Base-by-base conservation (phyloP, 176 grass and related monocot genomes). In the Pontederia paniculata region DNA sequence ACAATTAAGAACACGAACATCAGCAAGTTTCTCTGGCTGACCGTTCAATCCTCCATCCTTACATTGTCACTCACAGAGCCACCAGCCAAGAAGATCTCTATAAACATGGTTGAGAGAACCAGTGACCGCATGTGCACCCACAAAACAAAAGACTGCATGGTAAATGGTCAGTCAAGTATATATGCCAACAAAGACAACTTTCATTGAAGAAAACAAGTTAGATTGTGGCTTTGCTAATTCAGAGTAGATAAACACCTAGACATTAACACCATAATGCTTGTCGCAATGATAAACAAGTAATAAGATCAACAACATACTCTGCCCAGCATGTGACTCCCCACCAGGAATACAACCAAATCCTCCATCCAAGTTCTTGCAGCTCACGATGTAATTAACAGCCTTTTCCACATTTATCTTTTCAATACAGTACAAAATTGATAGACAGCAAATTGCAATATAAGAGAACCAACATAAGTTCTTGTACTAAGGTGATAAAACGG, bases 1-100 rank as follows among this genome's bases (percentile, higher is more conserved):
- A n/a, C n/a, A n/a, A n/a, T n/a, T n/a, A n/a, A n/a, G n/a, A n/a
- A n/a, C n/a, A n/a, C n/a, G n/a, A n/a, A n/a, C 93, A 78, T 98
- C 83, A 58, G 93, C 76, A 61, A 98, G 70, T 71, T 98, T 98
- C 66, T 91, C 87, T 54, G 93, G 80, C 0, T 83, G 75, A 28
- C 93, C 93, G 49, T 88, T 98, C 44, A 98, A 72, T 48, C 93
- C 87, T 60, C 86, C 93, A 2, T 91, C 93, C 84, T 76, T 91
- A 74, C 83, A 91, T 62, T 91, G 87, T 17, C 83, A 68, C 66
- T 98, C 93, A 73, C 93, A 82, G 2, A 91, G 75, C 87, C 87
- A 98, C 93, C 93, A 88, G 51, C 86, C 86, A 12, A 98, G 86
- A 50, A 98, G 86, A 51, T 98, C 93, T 77, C 80, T 88, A 77